Base-by-base conservation (phyloP, 441 rosid genomes). In the Pelargonium fulgidum region DNA sequence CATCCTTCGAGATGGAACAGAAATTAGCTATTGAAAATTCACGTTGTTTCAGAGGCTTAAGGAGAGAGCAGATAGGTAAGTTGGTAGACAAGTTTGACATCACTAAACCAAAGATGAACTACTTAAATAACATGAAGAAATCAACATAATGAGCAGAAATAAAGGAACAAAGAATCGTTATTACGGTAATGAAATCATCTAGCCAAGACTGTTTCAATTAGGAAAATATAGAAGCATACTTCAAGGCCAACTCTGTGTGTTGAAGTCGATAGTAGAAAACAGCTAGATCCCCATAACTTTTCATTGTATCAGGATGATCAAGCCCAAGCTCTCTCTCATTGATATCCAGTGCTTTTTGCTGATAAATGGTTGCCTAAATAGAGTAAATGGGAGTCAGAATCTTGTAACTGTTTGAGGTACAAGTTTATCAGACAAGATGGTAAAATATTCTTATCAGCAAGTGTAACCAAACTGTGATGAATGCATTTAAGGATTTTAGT, bases 291-390 rank as follows among this genome's bases (percentile, higher is more conserved):
- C 92, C 95, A 42, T 89, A 89, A 80, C 95, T 89, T 81, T 89
- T 89, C 92, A 89, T 87, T 56, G 95, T 89, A 78, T 89, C 95
- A 14, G 92, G 95, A 76, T 89, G 95, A 83, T 89, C 95, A 71
- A 89, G 92, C 70, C 95, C 95, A 42, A 89, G 95, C 79, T 89
- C 95, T 80, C 92, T 85, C 82, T 89, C 95, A 82, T 89, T 89
- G 61, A 89, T 85, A 81, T 87, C 92, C 76, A 89, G 77, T 5
- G 94, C 94, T 73, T 89, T 89, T 73, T 89, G 94, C 78, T 89
- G 94, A 78, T 89, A 89, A 68, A 89, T 85, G 66, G 92, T 89
- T 56, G 92, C 95, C 99, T 95, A 75, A 16, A 79, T 56, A 79
- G 70, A 73, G 69, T 70, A 70, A 81, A 76, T 19, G 24, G 65